Evolutionary conservation across 768 basidiomycete genomes (phyloP).

Genomic region (Xerocomus potaroensis): DNA sequence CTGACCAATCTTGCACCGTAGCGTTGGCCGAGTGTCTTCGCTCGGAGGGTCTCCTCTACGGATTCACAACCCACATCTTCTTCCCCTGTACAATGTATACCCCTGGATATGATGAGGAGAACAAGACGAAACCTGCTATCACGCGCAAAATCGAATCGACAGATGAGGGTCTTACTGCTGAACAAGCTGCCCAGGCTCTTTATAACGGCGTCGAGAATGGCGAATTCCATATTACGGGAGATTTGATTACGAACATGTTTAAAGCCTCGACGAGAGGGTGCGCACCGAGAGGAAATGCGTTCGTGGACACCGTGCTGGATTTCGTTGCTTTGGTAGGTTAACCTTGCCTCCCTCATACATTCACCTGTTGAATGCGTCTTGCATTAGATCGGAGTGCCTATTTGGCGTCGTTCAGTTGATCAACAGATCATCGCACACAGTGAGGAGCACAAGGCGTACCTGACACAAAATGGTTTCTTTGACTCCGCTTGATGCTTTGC

Average conservation of each 20-base stretch:
- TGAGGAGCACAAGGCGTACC: constrained; percentile 44
- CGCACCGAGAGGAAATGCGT: constrained; percentile 51
- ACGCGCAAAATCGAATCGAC: constrained; percentile 71
- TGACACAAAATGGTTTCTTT: constrained; percentile 43
- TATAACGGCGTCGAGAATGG: constrained; percentile 68
- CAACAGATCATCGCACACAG: constrained; percentile 42
- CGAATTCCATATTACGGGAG: constrained; percentile 70
- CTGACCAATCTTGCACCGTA: constrained; percentile 21
- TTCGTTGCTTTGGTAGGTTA: constrained; percentile 43
- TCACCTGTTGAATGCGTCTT: not conserved
- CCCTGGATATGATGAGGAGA: constrained; percentile 73
- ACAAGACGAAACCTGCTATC: constrained; percentile 71
- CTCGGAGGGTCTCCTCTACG: constrained; percentile 74
- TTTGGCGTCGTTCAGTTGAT: constrained; percentile 52
- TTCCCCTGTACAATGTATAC: constrained; percentile 80
- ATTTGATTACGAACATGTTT: constrained; percentile 65
- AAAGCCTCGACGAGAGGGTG: constrained; percentile 60
- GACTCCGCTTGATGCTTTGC: constrained; percentile 5
- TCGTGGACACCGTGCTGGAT: constrained; percentile 49
- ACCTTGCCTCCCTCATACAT: not conserved
- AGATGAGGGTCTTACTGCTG: constrained; percentile 61
- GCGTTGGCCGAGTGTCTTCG: constrained; percentile 82
- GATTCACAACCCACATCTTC: constrained; percentile 73
- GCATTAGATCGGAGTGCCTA: constrained; percentile 44
- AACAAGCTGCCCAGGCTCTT: constrained; percentile 55